phyloP scores from a whole-genome alignment of 805 yeast species.

The Cyberlindnera maritima region DNA sequence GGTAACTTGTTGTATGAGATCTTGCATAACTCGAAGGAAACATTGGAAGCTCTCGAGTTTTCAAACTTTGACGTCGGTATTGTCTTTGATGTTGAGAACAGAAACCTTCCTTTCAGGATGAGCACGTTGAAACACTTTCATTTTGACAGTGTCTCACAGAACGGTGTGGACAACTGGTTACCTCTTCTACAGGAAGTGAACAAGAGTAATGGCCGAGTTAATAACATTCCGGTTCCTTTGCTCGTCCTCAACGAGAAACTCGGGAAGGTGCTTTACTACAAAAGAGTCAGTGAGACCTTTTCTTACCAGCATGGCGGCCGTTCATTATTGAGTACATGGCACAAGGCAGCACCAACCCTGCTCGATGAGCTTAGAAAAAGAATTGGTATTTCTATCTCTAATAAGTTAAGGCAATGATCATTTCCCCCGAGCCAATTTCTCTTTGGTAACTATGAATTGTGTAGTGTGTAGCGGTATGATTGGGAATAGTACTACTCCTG shows the following conservation, averaged over 20 bases:
- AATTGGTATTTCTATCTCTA: background rate
- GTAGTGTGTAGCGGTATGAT: too few relatives aligned
- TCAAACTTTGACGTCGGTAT: background rate
- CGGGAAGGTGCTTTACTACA: conserved; percentile 1
- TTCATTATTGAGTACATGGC: background rate
- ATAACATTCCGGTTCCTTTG: background rate
- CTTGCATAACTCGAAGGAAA: background rate
- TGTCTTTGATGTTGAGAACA: background rate
- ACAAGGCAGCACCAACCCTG: background rate
- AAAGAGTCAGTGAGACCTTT: background rate
- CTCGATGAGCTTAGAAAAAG: background rate
- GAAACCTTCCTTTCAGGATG: background rate
- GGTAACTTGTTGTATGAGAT: background rate
- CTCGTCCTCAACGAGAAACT: background rate
- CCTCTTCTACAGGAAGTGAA: background rate
- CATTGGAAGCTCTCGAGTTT: background rate
- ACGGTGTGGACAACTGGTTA: background rate
- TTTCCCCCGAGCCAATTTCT: too few relatives aligned
- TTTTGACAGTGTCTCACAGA: background rate
- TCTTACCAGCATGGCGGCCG: background rate
- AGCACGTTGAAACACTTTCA: background rate
- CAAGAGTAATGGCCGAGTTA: background rate
- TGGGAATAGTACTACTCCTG: too few relatives aligned
- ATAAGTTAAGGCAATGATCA: too few relatives aligned
- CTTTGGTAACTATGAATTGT: too few relatives aligned